Conservation (phyloP, 306 rosid genomes). For the Glycyrrhiza uralensis region DNA sequence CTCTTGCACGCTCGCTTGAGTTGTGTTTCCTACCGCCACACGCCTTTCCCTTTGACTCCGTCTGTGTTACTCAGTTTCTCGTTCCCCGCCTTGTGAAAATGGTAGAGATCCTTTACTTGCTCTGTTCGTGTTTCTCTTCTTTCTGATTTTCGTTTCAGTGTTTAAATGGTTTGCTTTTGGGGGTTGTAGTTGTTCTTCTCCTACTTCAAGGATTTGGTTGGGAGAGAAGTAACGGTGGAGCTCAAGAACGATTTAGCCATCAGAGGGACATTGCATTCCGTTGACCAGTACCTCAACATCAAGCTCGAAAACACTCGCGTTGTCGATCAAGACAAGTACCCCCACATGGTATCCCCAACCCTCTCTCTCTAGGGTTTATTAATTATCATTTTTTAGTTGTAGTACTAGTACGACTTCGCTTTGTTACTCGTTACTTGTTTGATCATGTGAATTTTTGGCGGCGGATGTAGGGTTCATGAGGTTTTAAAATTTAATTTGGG, state of each 20-base stretch:
- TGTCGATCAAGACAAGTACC: conserved; percentile 93
- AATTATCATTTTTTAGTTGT: background rate
- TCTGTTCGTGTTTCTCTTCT: background rate
- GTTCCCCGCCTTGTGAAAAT: background rate
- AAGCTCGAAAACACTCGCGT: conserved; percentile 97
- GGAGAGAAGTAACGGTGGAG: conserved; percentile 95
- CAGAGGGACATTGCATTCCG: conserved; percentile 88
- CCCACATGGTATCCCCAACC: conserved; percentile 69
- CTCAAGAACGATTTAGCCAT: conserved; percentile 96
- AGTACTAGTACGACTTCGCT: no score
- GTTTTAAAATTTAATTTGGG: background rate
- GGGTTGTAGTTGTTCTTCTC: conserved; percentile 86
- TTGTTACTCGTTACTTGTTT: background rate
- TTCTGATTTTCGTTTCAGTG: conserved; percentile 3
- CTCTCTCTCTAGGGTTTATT: conserved; percentile 9
- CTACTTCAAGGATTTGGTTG: conserved; percentile 97
- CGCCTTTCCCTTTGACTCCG: background rate
- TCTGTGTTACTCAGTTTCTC: no score
- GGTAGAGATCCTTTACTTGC: background rate
- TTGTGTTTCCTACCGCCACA: background rate
- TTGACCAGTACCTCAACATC: conserved; percentile 96
- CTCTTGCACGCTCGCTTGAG: background rate
- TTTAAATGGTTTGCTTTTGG: background rate
- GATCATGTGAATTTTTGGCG: background rate
- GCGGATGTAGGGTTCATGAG: background rate